Evolutionary conservation across 2,329 filamentous ascomycete species (phyloP), one percentile per base, ranked within the genome.

Genomic region (Penicillium digitatum): DNA sequence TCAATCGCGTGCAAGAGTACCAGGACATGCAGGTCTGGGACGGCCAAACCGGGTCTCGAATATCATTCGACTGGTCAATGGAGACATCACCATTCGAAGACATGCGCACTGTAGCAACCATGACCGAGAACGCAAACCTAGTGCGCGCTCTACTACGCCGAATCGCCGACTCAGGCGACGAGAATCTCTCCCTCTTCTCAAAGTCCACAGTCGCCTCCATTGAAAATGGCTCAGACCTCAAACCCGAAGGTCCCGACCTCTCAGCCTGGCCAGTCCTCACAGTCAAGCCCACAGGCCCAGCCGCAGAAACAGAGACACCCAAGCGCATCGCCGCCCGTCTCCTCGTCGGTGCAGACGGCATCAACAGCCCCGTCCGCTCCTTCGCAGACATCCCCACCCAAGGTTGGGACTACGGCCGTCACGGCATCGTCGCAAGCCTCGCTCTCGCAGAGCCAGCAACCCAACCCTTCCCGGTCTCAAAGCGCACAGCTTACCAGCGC

Each of bases 21-120:
- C 87, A 95, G 56, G 89, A 93, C 66, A 99, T 99, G 94, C 88
- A 96, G 72, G 94, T 97, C 31, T 99, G 95, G 94, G 94, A 99
- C 72, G 95, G 93, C 59, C 84, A 96, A 54, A 89, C 88, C 38
- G 91, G 86, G 56, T 89, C 91, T 34, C 84, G 87, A 64, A 94
- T 99, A 70, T 88, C 90, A 63, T 99, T 99, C 72, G 89, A 94
- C 75, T 89, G 87, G 87, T 76, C 76, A 5, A 70, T 76, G 35
- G 77, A 79, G 52, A 74, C 66, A 22, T 70, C 74, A 45, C 69
- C 75, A 43, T 74, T 75, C 64, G 73, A 76, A 77, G 68, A 82
- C 61, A 56, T 73, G 62, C 77, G 79, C 57, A 88, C 85, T 1
- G 90, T 99, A 62, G 94, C 94, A 10, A 96, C 94, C 71, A 99